Percentiles rank a stretch among this genome's conserved stretches.
Conservation (phyloP, 495 filamentous ascomycete species). For the Monascus purpureus region DNA sequence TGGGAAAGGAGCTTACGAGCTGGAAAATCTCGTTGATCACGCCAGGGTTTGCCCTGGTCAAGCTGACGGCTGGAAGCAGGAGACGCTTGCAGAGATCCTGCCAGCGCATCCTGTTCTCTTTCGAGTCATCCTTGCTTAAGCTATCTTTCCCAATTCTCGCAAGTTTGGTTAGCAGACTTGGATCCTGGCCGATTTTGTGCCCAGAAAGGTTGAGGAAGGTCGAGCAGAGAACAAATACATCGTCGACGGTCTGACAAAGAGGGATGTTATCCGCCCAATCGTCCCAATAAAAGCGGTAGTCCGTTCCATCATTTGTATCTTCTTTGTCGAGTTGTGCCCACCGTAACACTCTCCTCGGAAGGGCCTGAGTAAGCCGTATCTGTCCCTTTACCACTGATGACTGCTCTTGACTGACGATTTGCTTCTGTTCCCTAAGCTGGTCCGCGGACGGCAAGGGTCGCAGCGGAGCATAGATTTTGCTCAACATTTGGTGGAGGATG, state of each 20-base stretch:
- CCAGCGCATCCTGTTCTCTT: slow-evolving; percentile 58
- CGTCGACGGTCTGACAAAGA: slow-evolving; percentile 76
- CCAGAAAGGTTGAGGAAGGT: slow-evolving; percentile 75
- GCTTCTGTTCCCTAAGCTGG: slow-evolving; percentile 32
- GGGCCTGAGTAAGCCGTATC: slow-evolving; percentile 40
- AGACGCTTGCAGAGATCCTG: slow-evolving; percentile 66
- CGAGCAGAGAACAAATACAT: slow-evolving; percentile 76
- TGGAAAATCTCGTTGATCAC: slow-evolving; percentile 75
- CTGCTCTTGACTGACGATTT: slow-evolving; percentile 45
- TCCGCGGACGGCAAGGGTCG: slow-evolving; percentile 28
- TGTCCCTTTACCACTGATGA: slow-evolving; percentile 49
- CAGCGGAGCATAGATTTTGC: slow-evolving; percentile 46
- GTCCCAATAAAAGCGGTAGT: slow-evolving; percentile 91
- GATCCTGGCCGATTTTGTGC: slow-evolving; percentile 75
- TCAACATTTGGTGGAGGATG: slow-evolving; percentile 65
- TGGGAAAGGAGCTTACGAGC: slow-evolving; percentile 63
- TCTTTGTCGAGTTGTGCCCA: slow-evolving; percentile 70
- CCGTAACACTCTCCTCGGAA: slow-evolving; percentile 47
- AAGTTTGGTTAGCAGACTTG: slow-evolving; percentile 62
- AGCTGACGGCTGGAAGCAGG: slow-evolving; percentile 69
- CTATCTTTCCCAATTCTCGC: slow-evolving; percentile 68
- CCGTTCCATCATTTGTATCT: slow-evolving; percentile 54
- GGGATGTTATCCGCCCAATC: slow-evolving; percentile 93
- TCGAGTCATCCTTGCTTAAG: slow-evolving; percentile 52
- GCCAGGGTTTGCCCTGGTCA: slow-evolving; percentile 68